Percentiles rank a stretch among this genome's conserved stretches.
Evolutionary conservation across 371 early-diverging fungal species (phyloP).

Genomic region (Mortierella sp.): DNA sequence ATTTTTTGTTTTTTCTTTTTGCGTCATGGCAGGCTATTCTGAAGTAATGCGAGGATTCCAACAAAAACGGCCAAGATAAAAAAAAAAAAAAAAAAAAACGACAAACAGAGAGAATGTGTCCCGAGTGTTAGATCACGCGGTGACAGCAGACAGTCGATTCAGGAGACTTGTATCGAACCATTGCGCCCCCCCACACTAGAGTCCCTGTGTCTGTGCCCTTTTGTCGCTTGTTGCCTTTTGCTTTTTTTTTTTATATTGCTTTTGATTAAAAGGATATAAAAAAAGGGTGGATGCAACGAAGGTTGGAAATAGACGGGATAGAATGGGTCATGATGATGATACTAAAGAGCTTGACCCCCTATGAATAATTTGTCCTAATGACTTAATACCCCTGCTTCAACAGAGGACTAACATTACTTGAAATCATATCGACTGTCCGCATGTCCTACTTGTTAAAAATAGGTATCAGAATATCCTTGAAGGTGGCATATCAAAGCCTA

Average conservation of each 20-base stretch:
- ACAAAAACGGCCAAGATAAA: neutral
- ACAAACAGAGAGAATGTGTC: neutral
- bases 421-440: too few relatives aligned
- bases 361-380: neutral
- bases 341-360: neutral
- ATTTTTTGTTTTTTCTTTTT: too few relatives aligned
- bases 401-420: neutral
- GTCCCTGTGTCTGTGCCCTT: too few relatives aligned
- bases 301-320: neutral
- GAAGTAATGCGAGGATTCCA: neutral
- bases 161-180: neutral
- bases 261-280: too few relatives aligned
- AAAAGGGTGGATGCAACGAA: neutral
- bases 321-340: neutral
- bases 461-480: conserved; percentile 57
- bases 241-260: too few relatives aligned
- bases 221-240: too few relatives aligned
- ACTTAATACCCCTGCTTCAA: neutral
- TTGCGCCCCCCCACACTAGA: too few relatives aligned
- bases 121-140: neutral
- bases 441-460: conserved; percentile 6
- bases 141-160: neutral
- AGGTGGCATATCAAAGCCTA: conserved; percentile 44
- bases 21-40: too few relatives aligned
- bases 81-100: neutral